Conservation (phyloP, 805 yeast genomes). For the Metschnikowia orientalis region DNA sequence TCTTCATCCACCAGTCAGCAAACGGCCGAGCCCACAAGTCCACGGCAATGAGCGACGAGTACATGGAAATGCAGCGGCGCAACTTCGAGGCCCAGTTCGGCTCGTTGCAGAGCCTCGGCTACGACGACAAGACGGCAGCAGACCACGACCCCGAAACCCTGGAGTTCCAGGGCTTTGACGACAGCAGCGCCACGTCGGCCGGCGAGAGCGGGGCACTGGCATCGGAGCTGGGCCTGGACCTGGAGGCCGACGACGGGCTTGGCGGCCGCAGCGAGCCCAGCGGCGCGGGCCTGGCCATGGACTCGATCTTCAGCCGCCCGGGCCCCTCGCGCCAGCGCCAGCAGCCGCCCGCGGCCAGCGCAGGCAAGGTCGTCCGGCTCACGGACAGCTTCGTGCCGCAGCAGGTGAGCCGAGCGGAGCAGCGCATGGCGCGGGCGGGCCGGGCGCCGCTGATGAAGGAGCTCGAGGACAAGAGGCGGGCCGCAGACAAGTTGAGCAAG, state of each 20-base stretch:
- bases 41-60: conserved; percentile 29
- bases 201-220: conserved; percentile 5
- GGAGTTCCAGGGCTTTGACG: conserved; percentile 9
- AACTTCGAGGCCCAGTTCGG: conserved; percentile 67
- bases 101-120: conserved; percentile 50
- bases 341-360: conserved; percentile 28
- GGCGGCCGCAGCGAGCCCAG: conserved; percentile 5
- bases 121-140: conserved; percentile 30
- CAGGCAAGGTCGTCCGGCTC: conserved; percentile 49
- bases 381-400: conserved; percentile 29
- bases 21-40: no score
- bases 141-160: conserved; percentile 6
- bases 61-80: conserved; percentile 50
- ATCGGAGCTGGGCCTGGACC: conserved; percentile 16
- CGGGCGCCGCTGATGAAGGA: conserved; percentile 49
- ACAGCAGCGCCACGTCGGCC: conserved; percentile 7
- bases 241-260: conserved; percentile 4
- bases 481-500: conserved; percentile 25
- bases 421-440: conserved; percentile 54
- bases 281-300: conserved; percentile 4
- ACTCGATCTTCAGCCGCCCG: conserved; percentile 1
- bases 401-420: conserved; percentile 41
- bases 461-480: conserved; percentile 24
- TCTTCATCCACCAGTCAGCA: no score
- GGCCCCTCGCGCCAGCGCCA: conserved; percentile 2